phyloP scores from a whole-genome alignment of 1,139 yeast genomes.

The Pichia sp. region DNA sequence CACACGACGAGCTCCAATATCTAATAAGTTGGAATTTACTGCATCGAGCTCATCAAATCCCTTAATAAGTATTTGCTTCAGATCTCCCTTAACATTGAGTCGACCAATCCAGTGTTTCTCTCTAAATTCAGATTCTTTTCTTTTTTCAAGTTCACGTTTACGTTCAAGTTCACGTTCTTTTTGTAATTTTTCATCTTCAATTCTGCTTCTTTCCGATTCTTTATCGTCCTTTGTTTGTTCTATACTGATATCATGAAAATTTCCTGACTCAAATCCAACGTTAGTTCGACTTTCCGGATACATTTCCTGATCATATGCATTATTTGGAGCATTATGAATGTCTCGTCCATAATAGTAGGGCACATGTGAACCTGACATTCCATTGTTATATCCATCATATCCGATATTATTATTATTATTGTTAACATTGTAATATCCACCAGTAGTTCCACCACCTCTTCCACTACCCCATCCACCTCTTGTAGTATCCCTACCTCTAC shows the following conservation, averaged over 20 bases:
- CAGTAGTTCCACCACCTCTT: conserved; percentile 1
- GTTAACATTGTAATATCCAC: background rate
- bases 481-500: conserved; percentile 9
- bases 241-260: background rate
- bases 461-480: conserved; percentile 3
- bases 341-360: background rate
- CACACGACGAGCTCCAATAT: conserved; percentile 17
- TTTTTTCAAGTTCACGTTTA: conserved; percentile 4
- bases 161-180: conserved; percentile 2
- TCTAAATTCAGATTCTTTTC: conserved; percentile 9
- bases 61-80: conserved; percentile 13
- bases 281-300: background rate
- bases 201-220: conserved; percentile 1
- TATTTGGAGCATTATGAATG: background rate
- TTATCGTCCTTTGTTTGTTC: background rate
- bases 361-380: background rate
- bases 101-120: conserved; percentile 27
- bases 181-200: conserved; percentile 1
- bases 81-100: conserved; percentile 20
- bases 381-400: background rate
- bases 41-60: conserved; percentile 23
- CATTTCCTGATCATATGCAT: background rate
- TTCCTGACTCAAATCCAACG: background rate
- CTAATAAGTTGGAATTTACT: conserved; percentile 18
- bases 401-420: background rate